Conservation (phyloP, 2,329 filamentous ascomycete genomes). For the Didymella exigua region DNA sequence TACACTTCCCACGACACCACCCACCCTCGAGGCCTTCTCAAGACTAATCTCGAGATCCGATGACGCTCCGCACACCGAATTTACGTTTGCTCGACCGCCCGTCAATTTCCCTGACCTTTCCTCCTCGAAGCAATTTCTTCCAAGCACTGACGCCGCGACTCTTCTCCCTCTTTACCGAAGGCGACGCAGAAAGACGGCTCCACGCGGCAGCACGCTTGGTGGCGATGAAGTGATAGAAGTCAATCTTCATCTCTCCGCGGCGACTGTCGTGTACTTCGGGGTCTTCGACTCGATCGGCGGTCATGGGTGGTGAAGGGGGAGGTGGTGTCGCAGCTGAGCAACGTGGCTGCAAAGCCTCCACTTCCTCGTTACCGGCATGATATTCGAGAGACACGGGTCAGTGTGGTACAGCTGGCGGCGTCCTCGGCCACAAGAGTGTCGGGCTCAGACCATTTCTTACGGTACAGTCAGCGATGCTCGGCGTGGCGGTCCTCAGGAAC, state of each 20-base stretch:
- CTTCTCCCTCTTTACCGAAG: neutral
- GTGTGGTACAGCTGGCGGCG: neutral
- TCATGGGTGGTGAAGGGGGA: neutral
- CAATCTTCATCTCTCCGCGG: constrained; percentile 4
- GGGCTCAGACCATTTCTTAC: neutral
- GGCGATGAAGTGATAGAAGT: constrained; percentile 18
- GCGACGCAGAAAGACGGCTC: neutral
- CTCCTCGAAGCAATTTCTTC: neutral
- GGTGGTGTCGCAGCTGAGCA: neutral
- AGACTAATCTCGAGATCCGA: neutral
- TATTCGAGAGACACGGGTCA: neutral
- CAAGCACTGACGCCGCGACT: neutral
- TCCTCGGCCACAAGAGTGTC: neutral
- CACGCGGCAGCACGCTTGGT: constrained; percentile 7
- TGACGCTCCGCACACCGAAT: neutral
- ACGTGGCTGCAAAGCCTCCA: neutral
- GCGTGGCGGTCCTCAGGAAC: neutral
- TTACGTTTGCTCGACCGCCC: neutral
- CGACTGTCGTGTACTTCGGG: neutral
- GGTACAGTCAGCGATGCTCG: neutral
- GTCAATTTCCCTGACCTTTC: neutral
- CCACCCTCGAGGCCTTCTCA: neutral
- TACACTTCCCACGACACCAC: neutral
- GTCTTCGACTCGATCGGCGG: neutral
- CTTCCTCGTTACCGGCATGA: neutral